Evolutionary conservation across 805 yeast genomes (phyloP).

Genomic region (Kluyveromyces dobzhanskii): DNA sequence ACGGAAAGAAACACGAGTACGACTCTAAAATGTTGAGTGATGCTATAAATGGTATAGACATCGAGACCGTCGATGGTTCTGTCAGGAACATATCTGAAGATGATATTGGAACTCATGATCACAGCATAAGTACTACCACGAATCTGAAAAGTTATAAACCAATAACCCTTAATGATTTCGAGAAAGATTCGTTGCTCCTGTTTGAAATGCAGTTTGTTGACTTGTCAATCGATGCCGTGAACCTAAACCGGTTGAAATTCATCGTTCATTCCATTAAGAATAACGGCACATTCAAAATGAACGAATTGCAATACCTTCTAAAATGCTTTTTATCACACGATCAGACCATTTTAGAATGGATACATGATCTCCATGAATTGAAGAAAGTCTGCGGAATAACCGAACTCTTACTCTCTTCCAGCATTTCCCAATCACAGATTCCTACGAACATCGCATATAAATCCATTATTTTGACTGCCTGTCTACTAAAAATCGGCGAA

Average conservation of each 20-base stretch:
- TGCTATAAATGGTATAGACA: slow-evolving; percentile 13
- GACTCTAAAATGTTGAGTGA: slow-evolving; percentile 12
- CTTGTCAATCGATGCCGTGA: not conserved
- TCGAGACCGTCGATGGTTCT: slow-evolving; percentile 3
- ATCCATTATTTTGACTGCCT: slow-evolving; percentile 18
- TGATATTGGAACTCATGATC: not conserved
- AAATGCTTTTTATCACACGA: slow-evolving; percentile 12
- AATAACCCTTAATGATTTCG: not conserved
- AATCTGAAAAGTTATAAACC: not conserved
- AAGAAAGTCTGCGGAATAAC: slow-evolving; percentile 13
- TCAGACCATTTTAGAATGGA: slow-evolving; percentile 16
- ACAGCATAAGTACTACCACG: not conserved
- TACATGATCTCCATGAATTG: slow-evolving; percentile 17
- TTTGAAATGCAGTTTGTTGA: slow-evolving; percentile 4
- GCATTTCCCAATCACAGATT: slow-evolving; percentile 17
- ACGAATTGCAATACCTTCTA: slow-evolving; percentile 19
- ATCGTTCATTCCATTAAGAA: slow-evolving; percentile 17
- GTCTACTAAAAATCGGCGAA: slow-evolving; percentile 12
- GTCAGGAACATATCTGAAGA: slow-evolving; percentile 4
- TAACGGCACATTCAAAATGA: slow-evolving; percentile 23
- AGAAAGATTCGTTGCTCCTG: not conserved
- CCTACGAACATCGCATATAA: slow-evolving; percentile 23
- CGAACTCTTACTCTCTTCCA: slow-evolving; percentile 18
- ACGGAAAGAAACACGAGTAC: slow-evolving; percentile 4
- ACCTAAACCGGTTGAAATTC: slow-evolving; percentile 13